phyloP scores from a whole-genome alignment of 345 rosid genomes.

The Citrus glauca region DNA sequence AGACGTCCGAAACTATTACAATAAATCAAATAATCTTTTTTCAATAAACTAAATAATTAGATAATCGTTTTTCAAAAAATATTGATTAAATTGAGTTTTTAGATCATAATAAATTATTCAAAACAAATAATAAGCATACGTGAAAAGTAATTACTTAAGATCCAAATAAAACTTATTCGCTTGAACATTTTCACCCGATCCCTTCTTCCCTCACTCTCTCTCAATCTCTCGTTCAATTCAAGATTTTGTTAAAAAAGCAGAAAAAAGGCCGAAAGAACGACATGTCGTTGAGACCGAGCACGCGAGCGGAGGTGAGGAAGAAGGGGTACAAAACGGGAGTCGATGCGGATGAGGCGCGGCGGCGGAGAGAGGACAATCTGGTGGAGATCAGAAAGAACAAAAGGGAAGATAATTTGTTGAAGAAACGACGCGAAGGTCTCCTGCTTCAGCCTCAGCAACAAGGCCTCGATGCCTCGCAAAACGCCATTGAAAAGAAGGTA shows the following conservation, averaged over 20 bases:
- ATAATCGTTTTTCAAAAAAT: neutral
- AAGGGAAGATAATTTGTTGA: conserved; percentile 65
- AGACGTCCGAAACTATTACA: too few species aligned
- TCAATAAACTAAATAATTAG: neutral
- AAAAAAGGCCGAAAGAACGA: neutral
- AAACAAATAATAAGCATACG: neutral
- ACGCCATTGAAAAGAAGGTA: conserved; percentile 67
- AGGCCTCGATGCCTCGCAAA: conserved; percentile 39
- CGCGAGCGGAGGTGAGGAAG: conserved; percentile 64
- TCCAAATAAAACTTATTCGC: neutral
- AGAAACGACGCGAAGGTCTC: conserved; percentile 73
- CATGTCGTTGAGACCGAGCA: conserved; percentile 62
- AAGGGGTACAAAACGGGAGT: conserved; percentile 69
- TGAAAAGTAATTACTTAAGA: neutral
- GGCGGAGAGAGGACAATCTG: conserved; percentile 74
- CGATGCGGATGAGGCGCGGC: conserved; percentile 72
- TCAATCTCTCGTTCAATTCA: neutral
- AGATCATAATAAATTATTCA: neutral
- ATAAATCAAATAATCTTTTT: too few species aligned
- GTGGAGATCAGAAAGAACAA: conserved; percentile 78
- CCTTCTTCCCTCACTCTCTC: neutral
- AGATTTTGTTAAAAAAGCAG: neutral
- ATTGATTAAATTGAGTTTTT: neutral
- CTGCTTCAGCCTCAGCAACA: conserved; percentile 51
- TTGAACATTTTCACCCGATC: neutral